Conservation (phyloP, 768 basidiomycete genomes). For the Hemileccinum rubropunctum region DNA sequence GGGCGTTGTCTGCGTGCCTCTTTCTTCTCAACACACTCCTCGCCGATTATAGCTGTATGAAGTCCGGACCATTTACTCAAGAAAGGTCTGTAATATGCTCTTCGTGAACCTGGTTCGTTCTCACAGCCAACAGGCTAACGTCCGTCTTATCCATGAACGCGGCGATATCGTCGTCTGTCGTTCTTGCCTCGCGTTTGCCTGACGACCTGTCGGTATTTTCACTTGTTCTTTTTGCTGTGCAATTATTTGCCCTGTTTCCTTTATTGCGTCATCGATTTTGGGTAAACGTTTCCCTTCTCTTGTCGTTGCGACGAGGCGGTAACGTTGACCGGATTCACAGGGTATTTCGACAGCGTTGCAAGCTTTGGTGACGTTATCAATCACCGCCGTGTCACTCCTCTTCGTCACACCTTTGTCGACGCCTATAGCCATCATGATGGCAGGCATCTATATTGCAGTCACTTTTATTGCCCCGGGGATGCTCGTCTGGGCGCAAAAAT, state of each 20-base stretch:
- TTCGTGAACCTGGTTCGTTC: conserved; percentile 19
- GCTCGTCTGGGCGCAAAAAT: conserved; percentile 81
- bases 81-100: conserved; percentile 50
- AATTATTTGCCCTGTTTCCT: conserved; percentile 82
- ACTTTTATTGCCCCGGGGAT: conserved; percentile 73
- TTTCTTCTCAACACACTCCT: conserved; percentile 80
- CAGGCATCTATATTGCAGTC: conserved; percentile 48
- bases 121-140: conserved; percentile 54
- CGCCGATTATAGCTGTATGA: conserved; percentile 71
- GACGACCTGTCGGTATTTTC: conserved; percentile 87
- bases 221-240: conserved; percentile 79
- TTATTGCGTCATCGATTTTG: conserved; percentile 71
- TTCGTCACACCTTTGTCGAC: conserved; percentile 55
- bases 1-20: conserved; percentile 86
- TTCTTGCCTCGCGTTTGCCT: conserved; percentile 84
- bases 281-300: conserved; percentile 37
- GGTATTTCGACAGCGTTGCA: conserved; percentile 45
- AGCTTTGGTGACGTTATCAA: conserved; percentile 48
- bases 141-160: conserved; percentile 89
- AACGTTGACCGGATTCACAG: conserved; percentile 35
- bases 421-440: conserved; percentile 52
- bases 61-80: conserved; percentile 42
- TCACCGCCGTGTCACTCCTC: conserved; percentile 49
- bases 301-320: conserved; percentile 8
- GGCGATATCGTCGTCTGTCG: conserved; percentile 88